Conservation (phyloP, 2,329 filamentous ascomycete species). For the Colletotrichum sp. region DNA sequence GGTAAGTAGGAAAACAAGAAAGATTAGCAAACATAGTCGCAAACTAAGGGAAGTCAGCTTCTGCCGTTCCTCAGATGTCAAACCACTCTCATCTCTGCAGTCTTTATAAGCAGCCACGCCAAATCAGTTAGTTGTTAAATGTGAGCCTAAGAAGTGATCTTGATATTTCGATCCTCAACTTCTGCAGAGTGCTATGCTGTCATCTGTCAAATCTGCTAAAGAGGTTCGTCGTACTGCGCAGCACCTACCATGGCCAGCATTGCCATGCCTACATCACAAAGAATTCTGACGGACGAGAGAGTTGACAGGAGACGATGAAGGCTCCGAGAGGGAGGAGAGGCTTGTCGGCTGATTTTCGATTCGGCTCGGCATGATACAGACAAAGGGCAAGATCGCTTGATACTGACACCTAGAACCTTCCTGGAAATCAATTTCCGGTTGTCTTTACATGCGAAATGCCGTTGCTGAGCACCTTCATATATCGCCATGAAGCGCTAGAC, state of each 20-base stretch:
- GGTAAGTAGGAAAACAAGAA: background rate
- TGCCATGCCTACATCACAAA: rapidly evolving
- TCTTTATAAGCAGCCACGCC: background rate
- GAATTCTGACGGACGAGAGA: background rate
- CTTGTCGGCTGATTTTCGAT: background rate
- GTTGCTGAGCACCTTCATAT: background rate
- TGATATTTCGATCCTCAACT: background rate
- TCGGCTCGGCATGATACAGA: rapidly evolving
- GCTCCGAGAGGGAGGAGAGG: background rate
- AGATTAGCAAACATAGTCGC: background rate
- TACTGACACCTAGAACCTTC: background rate
- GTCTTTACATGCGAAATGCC: background rate
- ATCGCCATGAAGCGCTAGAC: rapidly evolving
- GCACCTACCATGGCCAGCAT: rapidly evolving
- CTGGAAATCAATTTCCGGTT: background rate
- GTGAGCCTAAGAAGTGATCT: rapidly evolving
- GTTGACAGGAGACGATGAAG: background rate
- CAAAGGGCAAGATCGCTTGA: background rate
- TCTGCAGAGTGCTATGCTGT: background rate
- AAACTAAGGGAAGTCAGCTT: background rate
- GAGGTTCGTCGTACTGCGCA: background rate
- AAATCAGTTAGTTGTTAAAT: background rate
- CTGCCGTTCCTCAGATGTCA: background rate
- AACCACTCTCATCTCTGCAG: background rate
- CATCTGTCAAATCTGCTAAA: background rate